Base-by-base conservation (phyloP, 2,329 filamentous ascomycete genomes). In the Colletotrichum sansevieriae region DNA sequence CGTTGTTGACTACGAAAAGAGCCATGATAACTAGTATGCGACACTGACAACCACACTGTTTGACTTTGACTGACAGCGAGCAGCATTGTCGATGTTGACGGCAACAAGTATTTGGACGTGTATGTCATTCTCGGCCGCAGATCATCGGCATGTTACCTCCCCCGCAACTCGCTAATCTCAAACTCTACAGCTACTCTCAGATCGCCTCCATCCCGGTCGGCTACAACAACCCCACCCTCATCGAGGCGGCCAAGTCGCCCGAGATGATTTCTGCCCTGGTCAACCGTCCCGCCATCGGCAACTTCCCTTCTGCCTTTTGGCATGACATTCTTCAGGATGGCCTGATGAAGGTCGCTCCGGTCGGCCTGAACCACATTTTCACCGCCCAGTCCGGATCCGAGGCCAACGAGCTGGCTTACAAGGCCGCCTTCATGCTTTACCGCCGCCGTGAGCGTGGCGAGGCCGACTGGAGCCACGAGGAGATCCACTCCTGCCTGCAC, bases 361-460 rank as follows among this genome's bases (percentile, higher is more conserved):
- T 90, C 77, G 92, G 92, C 54, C 82, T 93, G 65, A 83, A 92
- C 82, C 91, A 94, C 80, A 92, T 95, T 74, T 95, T 95, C 83
- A 95, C 92, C 54, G 92, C 89, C 58, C 89, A 91, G 82, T 88
- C 92, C 49, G 92, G 92, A 68, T 94, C 91, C 39, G 92, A 95
- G 77, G 92, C 92, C 79, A 95, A 95, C 80, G 92, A 95, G 81
- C 90, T 92, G 56, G 92, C 92, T 64, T 95, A 92, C 86, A 95
- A 95, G 83, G 92, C 92, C 13, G 92, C 92, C 29, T 94, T 95
- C 82, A 95, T 95, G 90, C 93, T 89, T 83, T 89, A 89, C 78
- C 86, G 90, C 57, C 91, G 91, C 76, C 85, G 88, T 69, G 84
- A 93, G 83, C 91, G 92, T 74, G 91, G 91, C 44, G 83, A 88